phyloP scores from a whole-genome alignment of 371 early-diverging fungal species.

The Agmasoma carcini region DNA sequence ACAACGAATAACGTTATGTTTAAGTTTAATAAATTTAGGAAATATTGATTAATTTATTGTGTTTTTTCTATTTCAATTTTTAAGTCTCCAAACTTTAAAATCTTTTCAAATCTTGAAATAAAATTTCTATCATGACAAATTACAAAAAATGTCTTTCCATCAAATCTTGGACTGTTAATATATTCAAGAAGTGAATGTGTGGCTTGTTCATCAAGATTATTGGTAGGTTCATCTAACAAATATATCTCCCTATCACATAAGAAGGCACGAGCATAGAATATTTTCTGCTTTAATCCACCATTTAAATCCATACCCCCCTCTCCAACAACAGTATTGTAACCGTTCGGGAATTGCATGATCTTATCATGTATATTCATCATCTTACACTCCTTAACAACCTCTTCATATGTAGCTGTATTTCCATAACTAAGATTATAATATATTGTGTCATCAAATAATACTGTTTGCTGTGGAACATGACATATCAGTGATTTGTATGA shows the following conservation, averaged over 20 bases:
- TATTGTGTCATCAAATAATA: slow-evolving; percentile 24
- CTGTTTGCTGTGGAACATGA: slow-evolving; percentile 39
- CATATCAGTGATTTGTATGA: slow-evolving; percentile 23
- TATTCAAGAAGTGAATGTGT: slow-evolving; percentile 6
- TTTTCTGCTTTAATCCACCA: slow-evolving; percentile 49
- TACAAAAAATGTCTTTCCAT: slow-evolving; percentile 17
- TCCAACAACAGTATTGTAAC: slow-evolving; percentile 54
- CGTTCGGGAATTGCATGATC: slow-evolving; percentile 53
- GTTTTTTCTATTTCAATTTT: too few relatives aligned
- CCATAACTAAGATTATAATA: slow-evolving; percentile 30
- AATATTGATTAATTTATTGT: too few relatives aligned
- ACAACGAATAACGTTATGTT: too few relatives aligned
- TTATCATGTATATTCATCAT: slow-evolving; percentile 2
- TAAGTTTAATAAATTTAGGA: too few relatives aligned
- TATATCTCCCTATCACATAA: slow-evolving; percentile 28
- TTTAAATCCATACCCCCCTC: slow-evolving; percentile 30
- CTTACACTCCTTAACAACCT: slow-evolving; percentile 8
- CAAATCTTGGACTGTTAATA: not conserved
- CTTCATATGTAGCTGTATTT: not conserved
- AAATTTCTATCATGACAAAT: slow-evolving; percentile 13
- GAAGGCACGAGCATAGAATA: slow-evolving; percentile 38
- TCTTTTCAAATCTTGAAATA: slow-evolving; percentile 6
- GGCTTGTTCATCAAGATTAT: slow-evolving; percentile 29
- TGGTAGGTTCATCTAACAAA: slow-evolving; percentile 49
- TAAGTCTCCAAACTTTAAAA: slow-evolving; percentile 7